Percentiles rank a stretch among this genome's conserved stretches.
Evolutionary conservation across 352 stramenopile genomes (phyloP).

Genomic region (Globisporangium sylvaticum): DNA sequence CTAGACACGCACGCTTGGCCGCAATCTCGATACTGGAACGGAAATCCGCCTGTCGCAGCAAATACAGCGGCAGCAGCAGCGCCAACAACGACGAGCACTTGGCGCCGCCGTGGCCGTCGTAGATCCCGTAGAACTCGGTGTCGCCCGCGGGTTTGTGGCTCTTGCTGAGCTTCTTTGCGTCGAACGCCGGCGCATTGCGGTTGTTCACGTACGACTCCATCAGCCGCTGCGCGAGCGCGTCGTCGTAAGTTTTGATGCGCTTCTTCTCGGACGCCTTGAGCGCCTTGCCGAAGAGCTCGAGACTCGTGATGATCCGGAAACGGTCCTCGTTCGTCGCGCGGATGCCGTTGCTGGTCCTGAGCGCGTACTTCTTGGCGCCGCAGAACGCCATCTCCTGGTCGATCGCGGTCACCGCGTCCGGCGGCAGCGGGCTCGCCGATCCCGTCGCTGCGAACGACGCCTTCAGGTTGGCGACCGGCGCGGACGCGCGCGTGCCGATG

Average conservation of each 20-base stretch:
- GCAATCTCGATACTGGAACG: constrained; percentile 34
- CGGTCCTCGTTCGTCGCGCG: constrained; percentile 64
- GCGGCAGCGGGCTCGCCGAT: neutral
- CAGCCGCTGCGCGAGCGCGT: constrained; percentile 28
- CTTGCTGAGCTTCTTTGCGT: constrained; percentile 35
- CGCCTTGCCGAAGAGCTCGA: constrained; percentile 54
- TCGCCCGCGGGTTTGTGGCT: constrained; percentile 21
- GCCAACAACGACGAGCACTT: constrained; percentile 57
- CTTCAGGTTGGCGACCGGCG: neutral
- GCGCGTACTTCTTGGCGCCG: constrained; percentile 30
- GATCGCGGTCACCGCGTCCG: constrained; percentile 21
- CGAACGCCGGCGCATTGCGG: constrained; percentile 32
- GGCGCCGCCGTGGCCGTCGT: constrained; percentile 68
- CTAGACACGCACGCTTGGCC: constrained; percentile 36
- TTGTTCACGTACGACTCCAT: constrained; percentile 50
- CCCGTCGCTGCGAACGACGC: constrained; percentile 1
- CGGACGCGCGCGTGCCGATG: neutral
- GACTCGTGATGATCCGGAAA: constrained; percentile 58
- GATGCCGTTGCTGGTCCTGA: constrained; percentile 41
- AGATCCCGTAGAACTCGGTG: constrained; percentile 73
- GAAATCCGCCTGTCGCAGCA: constrained; percentile 56
- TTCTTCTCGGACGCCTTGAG: constrained; percentile 42
- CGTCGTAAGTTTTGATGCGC: constrained; percentile 19
- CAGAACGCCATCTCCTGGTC: constrained; percentile 67
- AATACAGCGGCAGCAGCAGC: constrained; percentile 62